These are phyloP conservation scores for Bipolaris cookei DNA, from an alignment of 2,329 filamentous ascomycete genomes.

Conservation along the genomic window DNA sequence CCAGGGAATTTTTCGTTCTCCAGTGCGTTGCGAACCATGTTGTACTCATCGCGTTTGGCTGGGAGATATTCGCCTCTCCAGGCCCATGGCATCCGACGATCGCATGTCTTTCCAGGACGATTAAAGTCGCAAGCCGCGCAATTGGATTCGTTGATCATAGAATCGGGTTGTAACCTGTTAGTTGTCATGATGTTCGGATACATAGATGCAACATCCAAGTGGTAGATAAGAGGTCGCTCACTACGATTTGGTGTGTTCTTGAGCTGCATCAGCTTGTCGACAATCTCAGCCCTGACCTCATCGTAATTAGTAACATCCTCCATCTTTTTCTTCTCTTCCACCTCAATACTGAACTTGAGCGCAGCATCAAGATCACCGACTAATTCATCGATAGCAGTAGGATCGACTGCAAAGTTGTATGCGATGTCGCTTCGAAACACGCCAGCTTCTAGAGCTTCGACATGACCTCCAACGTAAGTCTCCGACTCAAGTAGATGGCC, in stretches of 20 bases:
- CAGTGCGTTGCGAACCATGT: constrained; percentile 93
- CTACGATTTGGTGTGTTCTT: constrained; percentile 82
- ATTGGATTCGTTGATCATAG: constrained; percentile 96
- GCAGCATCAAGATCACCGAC: constrained; percentile 85
- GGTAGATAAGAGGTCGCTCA: constrained; percentile 91
- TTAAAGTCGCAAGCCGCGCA: constrained; percentile 99
- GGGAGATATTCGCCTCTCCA: constrained; percentile 98
- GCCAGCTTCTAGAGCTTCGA: constrained; percentile 98
- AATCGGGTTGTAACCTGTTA: constrained; percentile 94
- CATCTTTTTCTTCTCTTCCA: constrained; percentile 61
- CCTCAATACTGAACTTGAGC: constrained; percentile 74
- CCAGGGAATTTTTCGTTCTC: constrained; percentile 93
- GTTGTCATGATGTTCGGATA: constrained; percentile 99
- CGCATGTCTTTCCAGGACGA: constrained; percentile 93
- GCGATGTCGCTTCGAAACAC: constrained; percentile 97
- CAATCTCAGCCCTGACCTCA: constrained; percentile 79
- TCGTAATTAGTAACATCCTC: constrained; percentile 60
- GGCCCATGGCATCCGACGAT: constrained; percentile 91
- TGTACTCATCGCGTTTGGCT: constrained; percentile 96
- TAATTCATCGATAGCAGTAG: constrained; percentile 87
- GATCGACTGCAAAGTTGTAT: constrained; percentile 90
- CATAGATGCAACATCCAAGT: constrained; percentile 98
- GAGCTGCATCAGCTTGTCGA: constrained; percentile 70
- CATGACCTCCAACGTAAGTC: constrained; percentile 97
- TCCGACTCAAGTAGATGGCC: constrained; percentile 95